These are phyloP conservation scores for Pterocarpus macrocarpus DNA, from an alignment of 306 rosid genomes.

Conservation along the genomic window DNA sequence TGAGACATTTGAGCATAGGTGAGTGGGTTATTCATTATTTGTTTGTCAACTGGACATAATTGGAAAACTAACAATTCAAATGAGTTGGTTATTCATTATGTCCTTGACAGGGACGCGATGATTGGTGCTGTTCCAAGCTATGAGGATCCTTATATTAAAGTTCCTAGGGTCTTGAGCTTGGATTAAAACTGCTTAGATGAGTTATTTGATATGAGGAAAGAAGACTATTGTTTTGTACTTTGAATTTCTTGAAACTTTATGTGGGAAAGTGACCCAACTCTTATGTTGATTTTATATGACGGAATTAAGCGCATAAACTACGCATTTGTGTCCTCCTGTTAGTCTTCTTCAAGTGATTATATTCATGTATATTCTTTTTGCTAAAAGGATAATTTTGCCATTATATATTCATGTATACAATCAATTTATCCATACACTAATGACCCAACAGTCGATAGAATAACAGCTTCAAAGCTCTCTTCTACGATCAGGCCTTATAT, in stretches of 20 bases:
- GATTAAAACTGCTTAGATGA: constrained; percentile 52
- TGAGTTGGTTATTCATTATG: constrained; percentile 1
- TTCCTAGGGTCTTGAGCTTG: constrained; percentile 81
- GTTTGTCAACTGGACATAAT: constrained; percentile 11
- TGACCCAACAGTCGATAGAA: no score
- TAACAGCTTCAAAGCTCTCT: no score
- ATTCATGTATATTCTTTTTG: no score
- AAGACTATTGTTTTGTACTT: constrained; percentile 14
- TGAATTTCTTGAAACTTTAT: constrained; percentile 25
- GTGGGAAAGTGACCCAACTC: not conserved
- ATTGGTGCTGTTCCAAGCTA: constrained; percentile 78
- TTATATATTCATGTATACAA: no score
- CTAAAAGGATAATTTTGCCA: no score
- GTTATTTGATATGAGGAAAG: constrained; percentile 42
- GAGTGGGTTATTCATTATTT: constrained; percentile 6
- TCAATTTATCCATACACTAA: no score
- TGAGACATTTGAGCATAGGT: constrained; percentile 76
- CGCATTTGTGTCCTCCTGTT: no score
- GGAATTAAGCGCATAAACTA: no score
- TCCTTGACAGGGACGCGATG: constrained; percentile 63
- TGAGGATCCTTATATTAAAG: constrained; percentile 82
- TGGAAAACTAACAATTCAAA: constrained; percentile 9
- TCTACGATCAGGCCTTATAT: no score
- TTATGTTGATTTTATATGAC: no score
- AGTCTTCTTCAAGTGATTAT: no score